Base-by-base conservation (phyloP, 2,329 filamentous ascomycete genomes). In the Cladobotryum protrusum region DNA sequence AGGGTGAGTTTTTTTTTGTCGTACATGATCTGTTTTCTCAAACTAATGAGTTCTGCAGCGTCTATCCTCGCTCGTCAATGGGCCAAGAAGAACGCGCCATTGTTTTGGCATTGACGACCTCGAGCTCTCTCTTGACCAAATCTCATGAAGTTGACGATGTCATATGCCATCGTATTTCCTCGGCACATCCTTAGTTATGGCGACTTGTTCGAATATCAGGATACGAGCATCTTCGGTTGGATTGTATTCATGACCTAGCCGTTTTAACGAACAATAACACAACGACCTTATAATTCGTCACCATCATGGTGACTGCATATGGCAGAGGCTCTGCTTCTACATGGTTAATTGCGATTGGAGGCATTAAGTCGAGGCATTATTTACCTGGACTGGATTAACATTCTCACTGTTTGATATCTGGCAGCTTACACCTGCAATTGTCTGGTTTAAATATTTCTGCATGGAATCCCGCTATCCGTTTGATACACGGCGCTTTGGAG, bases 51-150 rank as follows among this genome's bases (percentile, higher is more conserved):
- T 2, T 3, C 35, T 18, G 4, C 40, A 96, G 91, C 90, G 60
- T 96, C 92, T 20, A 90, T 97, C 61, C 78, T 95, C 54, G 87
- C 91, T 34, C 88, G 92, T 61, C 83, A 87, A 63, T 99, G 93
- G 93, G 89, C 90, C 51, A 96, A 95, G 78, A 87, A 86, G 68
- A 87, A 87, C 59, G 80, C 80, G 3, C 61, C 67, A 24, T 63
- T 74, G 47, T 82, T n/a, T 83, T 53, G 78, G 76, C 54, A 74
- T 85, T 53, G 65, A 65, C 24, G 73, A 81, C 52, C 69, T 70
- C 19, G 65, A 75, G 41, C 59, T 77, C 47, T 70, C 72, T 41
- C 68, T 81, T 52, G 78, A 81, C 53, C 72, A 80, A 56, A 61
- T 69, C 50, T 61, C 53, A 65, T 64, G 60, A 68, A 52, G 49